Evolutionary conservation across 768 basidiomycete genomes (phyloP).

Genomic region (Naganishia friedmannii): DNA sequence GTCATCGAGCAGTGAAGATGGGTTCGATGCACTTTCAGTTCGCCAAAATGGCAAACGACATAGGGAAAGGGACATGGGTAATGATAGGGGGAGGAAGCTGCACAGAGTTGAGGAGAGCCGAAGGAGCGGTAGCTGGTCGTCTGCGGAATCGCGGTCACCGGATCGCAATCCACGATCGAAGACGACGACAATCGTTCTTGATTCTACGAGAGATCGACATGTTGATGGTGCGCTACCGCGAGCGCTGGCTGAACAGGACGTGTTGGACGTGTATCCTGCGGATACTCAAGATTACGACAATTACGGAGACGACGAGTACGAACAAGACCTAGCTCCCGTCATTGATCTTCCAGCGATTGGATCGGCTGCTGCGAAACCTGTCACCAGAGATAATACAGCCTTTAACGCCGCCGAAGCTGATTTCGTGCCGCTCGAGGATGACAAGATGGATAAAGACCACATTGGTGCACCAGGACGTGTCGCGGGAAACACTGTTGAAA

Average conservation of each 20-base stretch:
- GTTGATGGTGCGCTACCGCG: neutral
- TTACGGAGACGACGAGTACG: neutral
- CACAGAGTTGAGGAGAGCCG: neutral
- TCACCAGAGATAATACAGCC: conserved; percentile 15
- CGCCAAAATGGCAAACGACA: neutral
- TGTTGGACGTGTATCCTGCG: neutral
- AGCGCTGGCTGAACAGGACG: neutral
- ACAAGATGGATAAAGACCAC: neutral
- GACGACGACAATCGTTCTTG: neutral
- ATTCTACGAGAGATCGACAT: neutral
- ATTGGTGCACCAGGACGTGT: no score
- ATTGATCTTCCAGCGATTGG: conserved; percentile 12
- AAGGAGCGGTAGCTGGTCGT: neutral
- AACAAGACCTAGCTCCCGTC: neutral
- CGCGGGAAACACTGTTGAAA: neutral
- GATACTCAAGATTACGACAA: neutral
- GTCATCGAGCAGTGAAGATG: neutral
- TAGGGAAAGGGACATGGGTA: neutral
- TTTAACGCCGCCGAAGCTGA: neutral
- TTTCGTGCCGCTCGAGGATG: conserved; percentile 9
- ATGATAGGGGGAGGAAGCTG: neutral
- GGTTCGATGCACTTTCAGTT: neutral
- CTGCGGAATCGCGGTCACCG: no score
- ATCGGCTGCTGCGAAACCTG: neutral
- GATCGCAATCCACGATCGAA: no score